Conservation (phyloP, 2,329 filamentous ascomycete genomes). For the Pleurostoma richardsiae region DNA sequence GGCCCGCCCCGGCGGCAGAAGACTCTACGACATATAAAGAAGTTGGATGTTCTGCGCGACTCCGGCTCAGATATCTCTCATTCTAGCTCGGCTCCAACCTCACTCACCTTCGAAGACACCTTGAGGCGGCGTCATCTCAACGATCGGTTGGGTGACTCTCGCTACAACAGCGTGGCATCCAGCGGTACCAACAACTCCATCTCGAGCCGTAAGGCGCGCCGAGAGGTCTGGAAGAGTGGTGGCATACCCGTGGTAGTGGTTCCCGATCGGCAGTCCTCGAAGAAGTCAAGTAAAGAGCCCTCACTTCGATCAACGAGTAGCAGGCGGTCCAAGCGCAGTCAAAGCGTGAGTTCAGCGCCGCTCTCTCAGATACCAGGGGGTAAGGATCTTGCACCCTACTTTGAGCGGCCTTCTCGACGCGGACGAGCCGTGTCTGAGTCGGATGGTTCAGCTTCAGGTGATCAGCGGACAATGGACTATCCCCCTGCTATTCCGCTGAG, state of each 20-base stretch:
- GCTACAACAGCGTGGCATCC: conserved; percentile 42
- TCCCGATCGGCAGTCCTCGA: conserved; percentile 51
- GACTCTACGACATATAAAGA: conserved; percentile 58
- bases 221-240: conserved; percentile 53
- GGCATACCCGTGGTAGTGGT: conserved; percentile 60
- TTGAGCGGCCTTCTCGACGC: conserved; percentile 35
- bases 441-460: conserved; percentile 34
- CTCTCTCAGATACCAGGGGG: conserved; percentile 32
- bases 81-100: conserved; percentile 35
- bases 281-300: conserved; percentile 42
- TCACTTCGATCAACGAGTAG: conserved; percentile 60
- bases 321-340: conserved; percentile 46
- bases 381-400: conserved; percentile 35
- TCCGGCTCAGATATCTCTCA: conserved; percentile 35
- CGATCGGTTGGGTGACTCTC: conserved; percentile 19
- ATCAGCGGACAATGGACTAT: conserved; percentile 55
- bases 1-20: conserved; percentile 35
- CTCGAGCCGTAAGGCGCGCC: conserved; percentile 49
- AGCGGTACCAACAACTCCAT: conserved; percentile 42
- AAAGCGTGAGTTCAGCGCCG: conserved; percentile 45
- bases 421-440: conserved; percentile 40
- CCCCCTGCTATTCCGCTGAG: conserved; percentile 52
- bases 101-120: conserved; percentile 23
- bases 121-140: conserved; percentile 8
- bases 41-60: conserved; percentile 46